Evolutionary conservation across 176 grass and related monocot species (phyloP).

Genomic region (Coix lacrymajobi): DNA sequence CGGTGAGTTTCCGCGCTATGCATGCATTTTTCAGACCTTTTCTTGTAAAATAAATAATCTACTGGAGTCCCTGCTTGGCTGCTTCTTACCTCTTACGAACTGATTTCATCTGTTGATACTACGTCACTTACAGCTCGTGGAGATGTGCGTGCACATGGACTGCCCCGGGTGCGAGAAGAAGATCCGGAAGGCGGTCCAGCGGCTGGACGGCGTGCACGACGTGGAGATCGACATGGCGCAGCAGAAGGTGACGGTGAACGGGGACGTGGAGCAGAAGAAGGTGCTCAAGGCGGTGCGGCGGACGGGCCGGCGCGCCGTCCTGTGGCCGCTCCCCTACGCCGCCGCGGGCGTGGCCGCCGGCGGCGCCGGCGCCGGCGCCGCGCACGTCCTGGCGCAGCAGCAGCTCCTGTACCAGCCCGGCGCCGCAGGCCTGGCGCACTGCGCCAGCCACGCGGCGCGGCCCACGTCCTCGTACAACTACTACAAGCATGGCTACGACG

Average conservation of each 20-base stretch:
- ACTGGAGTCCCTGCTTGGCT: no score
- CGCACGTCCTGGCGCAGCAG: conserved; percentile 27
- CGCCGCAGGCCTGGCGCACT: neutral
- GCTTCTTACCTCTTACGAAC: neutral
- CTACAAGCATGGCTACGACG: conserved; percentile 84
- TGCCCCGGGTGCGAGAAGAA: conserved; percentile 90
- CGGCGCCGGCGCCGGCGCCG: conserved; percentile 5
- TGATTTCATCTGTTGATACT: neutral
- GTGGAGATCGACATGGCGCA: conserved; percentile 87
- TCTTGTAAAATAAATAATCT: neutral
- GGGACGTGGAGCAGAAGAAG: conserved; percentile 82
- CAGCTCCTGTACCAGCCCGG: conserved; percentile 41
- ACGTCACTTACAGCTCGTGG: conserved; percentile 50
- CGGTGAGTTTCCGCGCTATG: neutral
- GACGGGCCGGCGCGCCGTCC: conserved; percentile 73
- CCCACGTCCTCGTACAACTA: conserved; percentile 80
- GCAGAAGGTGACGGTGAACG: conserved; percentile 88
- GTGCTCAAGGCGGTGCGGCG: conserved; percentile 75
- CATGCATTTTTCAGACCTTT: neutral
- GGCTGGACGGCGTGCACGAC: conserved; percentile 57
- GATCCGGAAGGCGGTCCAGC: conserved; percentile 63
- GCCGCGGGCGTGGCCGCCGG: neutral
- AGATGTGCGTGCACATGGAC: conserved; percentile 93
- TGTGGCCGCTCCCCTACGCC: conserved; percentile 67
- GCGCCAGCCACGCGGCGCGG: neutral